phyloP scores from a whole-genome alignment of 2,329 filamentous ascomycete genomes.

The Stagonosporopsis cucurbitacearum region DNA sequence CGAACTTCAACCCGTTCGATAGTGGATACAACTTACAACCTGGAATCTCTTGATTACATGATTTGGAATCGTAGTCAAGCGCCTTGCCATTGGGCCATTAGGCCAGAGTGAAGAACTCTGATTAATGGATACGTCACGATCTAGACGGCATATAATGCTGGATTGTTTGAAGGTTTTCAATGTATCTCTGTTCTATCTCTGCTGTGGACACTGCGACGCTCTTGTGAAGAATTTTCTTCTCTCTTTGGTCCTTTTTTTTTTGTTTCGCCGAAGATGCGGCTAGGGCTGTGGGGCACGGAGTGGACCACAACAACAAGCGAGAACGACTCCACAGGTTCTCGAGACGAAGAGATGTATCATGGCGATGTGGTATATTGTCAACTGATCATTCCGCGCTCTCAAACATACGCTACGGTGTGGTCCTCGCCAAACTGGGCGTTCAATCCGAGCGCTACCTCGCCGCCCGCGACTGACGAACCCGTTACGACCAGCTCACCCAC shows the following conservation, averaged over 20 bases:
- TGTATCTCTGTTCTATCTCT: slow-evolving; percentile 2
- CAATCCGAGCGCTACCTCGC: slow-evolving; percentile 68
- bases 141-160: no score
- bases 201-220: neutral
- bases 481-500: slow-evolving; percentile 69
- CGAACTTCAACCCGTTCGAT: no score
- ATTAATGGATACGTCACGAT: no score
- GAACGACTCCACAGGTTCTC: no score
- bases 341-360: neutral
- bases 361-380: neutral
- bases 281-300: neutral
- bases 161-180: no score
- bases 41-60: neutral
- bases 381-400: neutral
- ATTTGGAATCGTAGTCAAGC: slow-evolving; percentile 55
- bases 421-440: slow-evolving; percentile 63
- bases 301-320: no score
- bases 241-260: no score
- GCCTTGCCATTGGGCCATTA: slow-evolving; percentile 60
- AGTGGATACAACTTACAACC: neutral
- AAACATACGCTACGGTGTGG: slow-evolving; percentile 68
- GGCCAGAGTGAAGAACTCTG: slow-evolving; percentile 3
- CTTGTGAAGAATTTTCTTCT: neutral
- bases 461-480: slow-evolving; percentile 76
- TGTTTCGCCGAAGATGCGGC: neutral